These are phyloP conservation scores for Crithidia bombi DNA, from an alignment of 208 protist species.

Conservation along the genomic window DNA sequence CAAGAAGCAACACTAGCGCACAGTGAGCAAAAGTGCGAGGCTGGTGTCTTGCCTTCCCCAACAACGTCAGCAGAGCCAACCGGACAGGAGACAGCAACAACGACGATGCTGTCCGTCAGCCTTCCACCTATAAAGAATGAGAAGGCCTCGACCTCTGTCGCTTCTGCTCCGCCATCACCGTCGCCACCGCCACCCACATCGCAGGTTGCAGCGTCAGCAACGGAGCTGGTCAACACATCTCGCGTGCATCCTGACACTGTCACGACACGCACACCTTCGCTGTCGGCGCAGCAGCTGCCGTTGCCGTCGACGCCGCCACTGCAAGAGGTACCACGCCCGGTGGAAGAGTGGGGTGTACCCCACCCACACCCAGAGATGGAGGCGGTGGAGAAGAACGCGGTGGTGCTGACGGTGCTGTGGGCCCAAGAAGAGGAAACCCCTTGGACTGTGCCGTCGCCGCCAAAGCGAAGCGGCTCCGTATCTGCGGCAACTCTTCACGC, in stretches of 20 bases:
- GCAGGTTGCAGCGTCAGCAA: no score
- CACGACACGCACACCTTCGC: neutral
- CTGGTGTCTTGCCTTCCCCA: neutral
- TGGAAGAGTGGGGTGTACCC: conserved; percentile 60
- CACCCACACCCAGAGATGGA: conserved; percentile 47
- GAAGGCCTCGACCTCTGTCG: neutral
- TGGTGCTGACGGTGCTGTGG: conserved; percentile 63
- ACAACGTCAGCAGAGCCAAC: no score
- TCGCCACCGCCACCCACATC: neutral
- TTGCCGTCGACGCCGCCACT: conserved; percentile 27
- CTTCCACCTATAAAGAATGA: neutral
- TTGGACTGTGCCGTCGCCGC: neutral
- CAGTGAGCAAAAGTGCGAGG: neutral
- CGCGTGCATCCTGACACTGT: neutral
- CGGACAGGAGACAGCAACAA: no score
- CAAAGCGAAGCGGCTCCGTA: neutral
- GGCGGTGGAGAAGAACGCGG: conserved; percentile 77
- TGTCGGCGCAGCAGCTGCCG: no score
- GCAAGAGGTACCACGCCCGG: conserved; percentile 17
- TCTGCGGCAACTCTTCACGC: neutral
- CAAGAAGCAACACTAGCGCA: neutral
- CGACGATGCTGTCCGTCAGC: conserved; percentile 2
- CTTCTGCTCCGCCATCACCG: neutral
- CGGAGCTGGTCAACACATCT: neutral
- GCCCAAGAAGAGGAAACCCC: conserved; percentile 11